Evolutionary conservation across 225 moss, liverwort and hornwort species (phyloP).

Genomic region (Takakia lepidozioides): DNA sequence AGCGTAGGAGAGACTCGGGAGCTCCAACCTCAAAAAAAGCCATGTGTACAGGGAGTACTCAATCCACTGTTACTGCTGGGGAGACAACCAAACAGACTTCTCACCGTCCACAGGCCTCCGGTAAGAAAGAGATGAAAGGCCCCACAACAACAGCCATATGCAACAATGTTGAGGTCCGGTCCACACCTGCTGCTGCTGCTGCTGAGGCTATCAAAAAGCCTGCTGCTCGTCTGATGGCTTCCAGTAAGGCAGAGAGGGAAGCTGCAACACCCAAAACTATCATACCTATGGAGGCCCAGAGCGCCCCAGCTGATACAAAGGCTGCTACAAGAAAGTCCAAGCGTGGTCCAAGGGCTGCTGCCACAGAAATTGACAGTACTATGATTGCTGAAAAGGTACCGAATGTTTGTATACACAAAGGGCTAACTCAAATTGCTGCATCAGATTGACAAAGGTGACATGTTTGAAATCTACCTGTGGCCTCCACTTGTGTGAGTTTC

Average conservation of each 20-base stretch:
- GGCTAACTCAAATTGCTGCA: no score
- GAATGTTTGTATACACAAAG: no score
- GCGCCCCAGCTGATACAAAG: not conserved
- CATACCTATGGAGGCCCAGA: not conserved
- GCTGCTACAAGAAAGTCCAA: not conserved
- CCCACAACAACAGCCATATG: not conserved
- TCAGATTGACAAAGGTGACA: no score
- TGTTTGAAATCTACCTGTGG: no score
- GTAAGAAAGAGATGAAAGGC: not conserved
- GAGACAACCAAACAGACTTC: not conserved
- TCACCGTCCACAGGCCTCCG: not conserved
- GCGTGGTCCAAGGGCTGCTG: not conserved
- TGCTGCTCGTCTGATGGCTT: not conserved
- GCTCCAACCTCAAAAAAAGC: no score
- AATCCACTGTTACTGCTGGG: not conserved
- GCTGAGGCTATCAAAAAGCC: not conserved
- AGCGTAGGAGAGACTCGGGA: no score
- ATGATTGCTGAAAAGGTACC: constrained; percentile 1
- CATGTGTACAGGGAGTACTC: no score
- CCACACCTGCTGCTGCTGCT: not conserved
- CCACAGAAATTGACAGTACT: not conserved
- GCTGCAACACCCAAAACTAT: not conserved
- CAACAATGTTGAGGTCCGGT: not conserved
- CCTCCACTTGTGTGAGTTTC: no score
- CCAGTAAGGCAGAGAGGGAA: not conserved